These are phyloP conservation scores for Daldinia concentrica DNA, from an alignment of 495 filamentous ascomycete species.

Conservation along the genomic window DNA sequence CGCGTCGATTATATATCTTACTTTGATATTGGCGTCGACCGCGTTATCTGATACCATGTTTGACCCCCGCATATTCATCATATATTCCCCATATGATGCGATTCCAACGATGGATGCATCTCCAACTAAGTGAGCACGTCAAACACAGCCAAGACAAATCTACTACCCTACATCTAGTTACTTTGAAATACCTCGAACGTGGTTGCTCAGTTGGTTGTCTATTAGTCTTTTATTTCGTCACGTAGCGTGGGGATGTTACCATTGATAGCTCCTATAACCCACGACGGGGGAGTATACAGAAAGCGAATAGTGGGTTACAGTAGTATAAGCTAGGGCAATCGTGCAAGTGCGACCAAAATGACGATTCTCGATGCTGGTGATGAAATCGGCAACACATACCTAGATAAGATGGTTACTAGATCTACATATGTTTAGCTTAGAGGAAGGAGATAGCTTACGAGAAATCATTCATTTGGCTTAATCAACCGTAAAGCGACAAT, in stretches of 20 bases:
- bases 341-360: constrained; percentile 28
- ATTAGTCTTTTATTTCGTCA: constrained; percentile 32
- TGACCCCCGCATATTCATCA: constrained; percentile 38
- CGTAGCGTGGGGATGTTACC: constrained; percentile 22
- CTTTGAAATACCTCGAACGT: constrained; percentile 25
- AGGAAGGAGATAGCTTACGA: background rate
- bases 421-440: background rate
- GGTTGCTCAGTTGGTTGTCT: constrained; percentile 17
- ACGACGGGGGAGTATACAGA: constrained; percentile 4
- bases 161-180: constrained; percentile 14
- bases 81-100: constrained; percentile 35
- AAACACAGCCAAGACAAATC: constrained; percentile 23
- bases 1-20: constrained; percentile 27
- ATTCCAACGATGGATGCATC: constrained; percentile 25
- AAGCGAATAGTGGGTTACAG: background rate
- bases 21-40: constrained; percentile 1
- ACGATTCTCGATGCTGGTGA: constrained; percentile 13
- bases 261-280: constrained; percentile 2
- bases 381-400: background rate
- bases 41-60: constrained; percentile 20
- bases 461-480: background rate
- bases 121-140: constrained; percentile 34
- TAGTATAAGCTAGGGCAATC: constrained; percentile 10
- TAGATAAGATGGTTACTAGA: constrained; percentile 13
- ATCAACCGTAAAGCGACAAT: background rate